These are phyloP conservation scores for Trichophyton rubrum DNA, from an alignment of 2,329 filamentous ascomycete species.

Conservation along the genomic window DNA sequence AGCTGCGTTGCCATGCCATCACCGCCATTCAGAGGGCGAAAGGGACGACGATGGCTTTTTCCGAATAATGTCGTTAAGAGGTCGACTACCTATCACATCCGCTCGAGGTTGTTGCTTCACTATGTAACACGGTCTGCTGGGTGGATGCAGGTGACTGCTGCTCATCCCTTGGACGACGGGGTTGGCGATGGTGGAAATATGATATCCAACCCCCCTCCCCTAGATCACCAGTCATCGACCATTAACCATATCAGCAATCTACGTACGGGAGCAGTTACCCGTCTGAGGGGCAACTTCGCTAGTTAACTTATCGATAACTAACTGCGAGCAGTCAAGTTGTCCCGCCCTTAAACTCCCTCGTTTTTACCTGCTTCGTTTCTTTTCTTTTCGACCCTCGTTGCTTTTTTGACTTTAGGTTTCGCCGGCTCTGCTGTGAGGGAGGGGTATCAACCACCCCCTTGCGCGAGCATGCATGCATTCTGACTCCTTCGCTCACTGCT, in stretches of 20 bases:
- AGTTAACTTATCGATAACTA: background rate
- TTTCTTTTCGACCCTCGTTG: background rate
- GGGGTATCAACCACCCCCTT: background rate
- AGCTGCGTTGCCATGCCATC: background rate
- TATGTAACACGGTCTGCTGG: conserved; percentile 1
- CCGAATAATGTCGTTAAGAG: too few relatives aligned
- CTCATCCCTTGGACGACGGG: background rate
- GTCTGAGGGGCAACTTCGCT: background rate
- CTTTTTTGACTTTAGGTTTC: background rate
- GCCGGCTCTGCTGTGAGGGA: background rate
- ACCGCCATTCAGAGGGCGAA: background rate
- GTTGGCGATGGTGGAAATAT: background rate
- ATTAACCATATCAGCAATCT: too few relatives aligned
- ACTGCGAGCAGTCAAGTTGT: background rate
- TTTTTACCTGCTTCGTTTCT: background rate
- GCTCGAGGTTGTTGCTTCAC: background rate
- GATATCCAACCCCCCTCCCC: background rate
- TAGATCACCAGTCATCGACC: too few relatives aligned
- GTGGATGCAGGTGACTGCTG: background rate
- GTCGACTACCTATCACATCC: background rate
- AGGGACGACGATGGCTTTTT: background rate
- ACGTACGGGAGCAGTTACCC: too few relatives aligned
- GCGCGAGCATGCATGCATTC: background rate
- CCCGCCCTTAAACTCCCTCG: too few relatives aligned
- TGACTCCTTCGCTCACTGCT: background rate